Evolutionary conservation across 1,139 yeast genomes (phyloP), one percentile per base, ranked within the genome.

Genomic region (Entelexis paramagnoliae): DNA sequence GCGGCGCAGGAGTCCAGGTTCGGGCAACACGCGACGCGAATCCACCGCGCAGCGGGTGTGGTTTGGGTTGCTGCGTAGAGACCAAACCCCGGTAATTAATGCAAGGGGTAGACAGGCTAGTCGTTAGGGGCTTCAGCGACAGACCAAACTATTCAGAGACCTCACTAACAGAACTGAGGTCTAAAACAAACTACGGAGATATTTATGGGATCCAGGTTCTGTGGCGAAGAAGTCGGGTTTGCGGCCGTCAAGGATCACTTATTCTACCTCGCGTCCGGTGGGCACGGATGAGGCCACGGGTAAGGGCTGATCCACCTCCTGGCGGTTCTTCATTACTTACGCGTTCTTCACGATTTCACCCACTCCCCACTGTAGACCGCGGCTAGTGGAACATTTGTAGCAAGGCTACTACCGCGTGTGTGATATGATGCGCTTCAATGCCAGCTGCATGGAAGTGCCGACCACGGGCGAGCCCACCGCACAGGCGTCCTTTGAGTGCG

Each of bases 391-490:
- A 26, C 11, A 41, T 28, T 14, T 6, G 34, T 20, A 29, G 22
- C 34, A n/a, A 9, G 43, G 43, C 43, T 28, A 26, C 43, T 16
- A n/a, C 3, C 24, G 29, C 13, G 26, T 14, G 24, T 29, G 19
- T 28, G 13, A 28, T 8, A 41, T 28, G 45, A 48, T 57, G 32
- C 51, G 40, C 29, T 53, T 54, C 48, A 48, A 49, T 33, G 63
- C 56, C 57, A 46, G 48, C 48, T 55, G 46, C 55, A 59, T 38
- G 61, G 63, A 22, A 53, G 50, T 36, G 50, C 53, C 30, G 56
- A 62, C 16, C 53, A 56, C 46, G 44, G 55, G 49, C 56, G 59
- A 54, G 51, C 59, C 40, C 55, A 53, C 28, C 56, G 60, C 59
- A 40, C 54, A 50, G 53, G 54, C 47, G 9, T 47, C 51, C 40